Evolutionary conservation across 2,329 filamentous ascomycete genomes (phyloP).

Genomic region (Tympanopsis confertula): DNA sequence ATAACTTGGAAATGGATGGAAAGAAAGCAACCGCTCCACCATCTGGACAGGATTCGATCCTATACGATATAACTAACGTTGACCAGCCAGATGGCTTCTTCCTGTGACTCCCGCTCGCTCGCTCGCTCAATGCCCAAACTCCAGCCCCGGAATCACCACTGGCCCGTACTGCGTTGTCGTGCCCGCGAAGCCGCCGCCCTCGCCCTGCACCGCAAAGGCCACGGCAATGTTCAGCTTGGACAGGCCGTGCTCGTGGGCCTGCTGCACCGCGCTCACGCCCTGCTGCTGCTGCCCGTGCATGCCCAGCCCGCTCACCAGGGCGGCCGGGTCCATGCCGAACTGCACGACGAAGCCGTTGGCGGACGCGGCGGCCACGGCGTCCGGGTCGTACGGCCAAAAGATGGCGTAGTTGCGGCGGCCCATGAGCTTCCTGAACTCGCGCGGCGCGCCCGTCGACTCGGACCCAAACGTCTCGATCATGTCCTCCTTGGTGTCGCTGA

Average conservation of each 20-base stretch:
- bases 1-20: too few species aligned
- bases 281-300: neutral
- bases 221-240: conserved; percentile 75
- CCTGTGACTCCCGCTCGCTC: too few species aligned
- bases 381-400: conserved; percentile 83
- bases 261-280: conserved; percentile 11
- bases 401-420: conserved; percentile 84
- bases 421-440: conserved; percentile 88
- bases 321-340: conserved; percentile 16
- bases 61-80: too few species aligned
- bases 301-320: conserved; percentile 10
- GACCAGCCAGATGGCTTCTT: too few species aligned
- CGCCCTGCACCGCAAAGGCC: conserved; percentile 93
- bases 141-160: conserved; percentile 81
- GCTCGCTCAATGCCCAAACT: too few species aligned
- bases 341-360: conserved; percentile 17
- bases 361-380: conserved; percentile 42
- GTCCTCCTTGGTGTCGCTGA: conserved; percentile 92
- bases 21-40: too few species aligned
- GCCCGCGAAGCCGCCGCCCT: conserved; percentile 66
- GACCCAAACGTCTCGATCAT: conserved; percentile 99
- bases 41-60: too few species aligned
- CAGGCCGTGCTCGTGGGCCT: conserved; percentile 31
- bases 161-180: conserved; percentile 93
- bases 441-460: conserved; percentile 68